A percentile compares a stretch with the other conserved stretches of the same genome.
Evolutionary conservation across 371 early-diverging fungal genomes (phyloP).

Genomic region (Phascolomyces articulosus): DNA sequence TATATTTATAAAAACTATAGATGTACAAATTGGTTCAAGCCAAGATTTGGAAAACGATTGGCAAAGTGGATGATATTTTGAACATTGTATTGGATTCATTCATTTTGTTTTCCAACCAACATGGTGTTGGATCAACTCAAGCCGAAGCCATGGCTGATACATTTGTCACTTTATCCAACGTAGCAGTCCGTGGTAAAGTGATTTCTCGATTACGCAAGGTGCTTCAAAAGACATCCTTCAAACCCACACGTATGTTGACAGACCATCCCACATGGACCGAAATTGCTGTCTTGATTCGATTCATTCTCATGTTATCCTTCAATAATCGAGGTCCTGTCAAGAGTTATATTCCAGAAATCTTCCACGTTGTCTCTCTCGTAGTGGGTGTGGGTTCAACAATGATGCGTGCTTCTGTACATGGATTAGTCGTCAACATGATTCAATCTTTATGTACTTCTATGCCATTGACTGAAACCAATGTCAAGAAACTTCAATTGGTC

Average conservation of each 20-base stretch:
- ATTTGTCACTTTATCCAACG: slow-evolving; percentile 80
- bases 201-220: slow-evolving; percentile 79
- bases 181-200: slow-evolving; percentile 83
- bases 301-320: slow-evolving; percentile 89
- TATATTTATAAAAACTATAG: slow-evolving; percentile 18
- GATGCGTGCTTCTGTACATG: slow-evolving; percentile 89
- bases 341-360: slow-evolving; percentile 87
- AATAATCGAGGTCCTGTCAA: slow-evolving; percentile 74
- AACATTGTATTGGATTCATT: slow-evolving; percentile 84
- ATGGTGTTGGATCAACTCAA: slow-evolving; percentile 79
- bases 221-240: slow-evolving; percentile 75
- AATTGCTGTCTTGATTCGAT: slow-evolving; percentile 85
- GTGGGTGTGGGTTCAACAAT: slow-evolving; percentile 86
- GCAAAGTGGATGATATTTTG: slow-evolving; percentile 78
- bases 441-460: slow-evolving; percentile 85
- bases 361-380: slow-evolving; percentile 81
- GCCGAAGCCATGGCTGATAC: slow-evolving; percentile 90
- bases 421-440: slow-evolving; percentile 87
- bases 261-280: slow-evolving; percentile 89
- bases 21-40: slow-evolving; percentile 86
- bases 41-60: slow-evolving; percentile 85
- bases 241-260: slow-evolving; percentile 70
- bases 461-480: slow-evolving; percentile 65
- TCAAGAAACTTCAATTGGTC: slow-evolving; percentile 60
- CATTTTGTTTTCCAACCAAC: slow-evolving; percentile 77